phyloP scores from a whole-genome alignment of 768 basidiomycete genomes.

The Gloeophyllum trabeum region DNA sequence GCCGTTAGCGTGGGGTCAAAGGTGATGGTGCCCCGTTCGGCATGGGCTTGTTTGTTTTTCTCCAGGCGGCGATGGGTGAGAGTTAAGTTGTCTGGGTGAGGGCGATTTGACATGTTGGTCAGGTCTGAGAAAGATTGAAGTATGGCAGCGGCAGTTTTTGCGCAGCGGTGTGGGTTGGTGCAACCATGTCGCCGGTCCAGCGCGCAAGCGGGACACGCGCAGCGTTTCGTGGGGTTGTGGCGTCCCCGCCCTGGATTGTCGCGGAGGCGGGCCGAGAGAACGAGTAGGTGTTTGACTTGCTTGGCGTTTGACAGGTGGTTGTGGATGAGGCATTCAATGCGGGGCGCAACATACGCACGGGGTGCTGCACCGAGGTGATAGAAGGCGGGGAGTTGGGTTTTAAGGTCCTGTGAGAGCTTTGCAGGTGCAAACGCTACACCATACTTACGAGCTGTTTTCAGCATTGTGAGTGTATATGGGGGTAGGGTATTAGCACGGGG shows the following conservation, averaged over 20 bases:
- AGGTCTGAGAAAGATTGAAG: background rate
- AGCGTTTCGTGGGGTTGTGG: background rate
- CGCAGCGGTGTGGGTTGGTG: conserved; percentile 1
- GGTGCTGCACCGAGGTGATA: conserved; percentile 2
- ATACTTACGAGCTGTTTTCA: conserved; percentile 1
- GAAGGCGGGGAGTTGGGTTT: conserved; percentile 7
- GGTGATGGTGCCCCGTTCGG: background rate
- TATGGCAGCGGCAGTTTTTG: background rate
- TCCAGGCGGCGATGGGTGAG: conserved; percentile 1
- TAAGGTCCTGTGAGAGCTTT: background rate
- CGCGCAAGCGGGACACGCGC: background rate
- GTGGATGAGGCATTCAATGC: conserved; percentile 3
- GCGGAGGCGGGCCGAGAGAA: background rate
- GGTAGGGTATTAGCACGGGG: background rate
- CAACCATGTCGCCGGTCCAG: background rate
- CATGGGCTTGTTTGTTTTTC: background rate
- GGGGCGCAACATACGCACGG: background rate
- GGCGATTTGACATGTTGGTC: background rate
- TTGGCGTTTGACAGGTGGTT: conserved; percentile 2
- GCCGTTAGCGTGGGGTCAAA: conserved; percentile 4
- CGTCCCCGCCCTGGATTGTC: background rate
- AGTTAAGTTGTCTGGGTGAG: conserved; percentile 1
- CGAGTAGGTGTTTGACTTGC: background rate
- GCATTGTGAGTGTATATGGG: background rate
- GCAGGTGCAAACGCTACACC: background rate